A percentile compares a stretch with the other conserved stretches of the same genome.
Conservation (phyloP, 2,329 filamentous ascomycete genomes). For the Septoria petroselini region DNA sequence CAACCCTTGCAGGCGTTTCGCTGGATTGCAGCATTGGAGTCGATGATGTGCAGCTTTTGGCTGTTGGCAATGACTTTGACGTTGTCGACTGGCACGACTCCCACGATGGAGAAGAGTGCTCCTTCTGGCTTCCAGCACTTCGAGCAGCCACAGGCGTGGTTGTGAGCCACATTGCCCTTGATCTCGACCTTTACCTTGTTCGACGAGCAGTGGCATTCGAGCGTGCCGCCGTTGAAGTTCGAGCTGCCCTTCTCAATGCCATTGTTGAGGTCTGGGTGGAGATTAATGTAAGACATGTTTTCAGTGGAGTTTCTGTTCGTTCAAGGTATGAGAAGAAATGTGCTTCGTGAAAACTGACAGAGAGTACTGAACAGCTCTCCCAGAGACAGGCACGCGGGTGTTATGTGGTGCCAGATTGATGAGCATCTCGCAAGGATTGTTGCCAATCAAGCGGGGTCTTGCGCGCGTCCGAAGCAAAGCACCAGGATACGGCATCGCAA, state of each 20-base stretch:
- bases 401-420: slow-evolving; percentile 4
- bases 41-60: slow-evolving; percentile 57
- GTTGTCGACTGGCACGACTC: slow-evolving; percentile 56
- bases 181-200: slow-evolving; percentile 59
- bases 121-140: slow-evolving; percentile 69
- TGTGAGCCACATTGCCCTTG: slow-evolving; percentile 59
- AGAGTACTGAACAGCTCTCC: neutral
- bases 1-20: slow-evolving; percentile 61
- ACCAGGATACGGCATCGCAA: neutral
- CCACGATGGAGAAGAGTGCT: slow-evolving; percentile 63
- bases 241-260: slow-evolving; percentile 56
- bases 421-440: slow-evolving; percentile 6
- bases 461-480: neutral
- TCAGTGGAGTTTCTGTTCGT: neutral
- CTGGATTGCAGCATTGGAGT: slow-evolving; percentile 57
- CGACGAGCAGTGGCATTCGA: slow-evolving; percentile 58
- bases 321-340: neutral
- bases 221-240: slow-evolving; percentile 58
- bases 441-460: slow-evolving; percentile 16
- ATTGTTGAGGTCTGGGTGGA: slow-evolving; percentile 63
- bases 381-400: neutral
- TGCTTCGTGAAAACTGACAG: neutral
- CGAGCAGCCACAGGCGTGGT: slow-evolving; percentile 69
- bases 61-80: slow-evolving; percentile 57
- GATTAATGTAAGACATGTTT: slow-evolving; percentile 17